Evolutionary conservation across 805 yeast species (phyloP).

Genomic region (Jamesozyma lodderae): DNA sequence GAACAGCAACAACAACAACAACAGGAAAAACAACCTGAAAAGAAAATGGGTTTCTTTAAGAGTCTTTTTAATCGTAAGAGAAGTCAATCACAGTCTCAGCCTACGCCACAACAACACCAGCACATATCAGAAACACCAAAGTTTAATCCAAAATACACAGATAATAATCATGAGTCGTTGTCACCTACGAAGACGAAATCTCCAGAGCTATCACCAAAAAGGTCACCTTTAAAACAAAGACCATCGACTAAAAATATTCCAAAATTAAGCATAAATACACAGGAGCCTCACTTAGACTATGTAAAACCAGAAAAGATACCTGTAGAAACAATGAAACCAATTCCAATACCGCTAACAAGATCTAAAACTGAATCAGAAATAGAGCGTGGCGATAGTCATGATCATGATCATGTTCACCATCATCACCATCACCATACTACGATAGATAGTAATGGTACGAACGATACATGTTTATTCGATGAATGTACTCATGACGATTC

Average conservation of each 20-base stretch:
- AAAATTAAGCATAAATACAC: too few species aligned
- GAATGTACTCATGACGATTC: background rate
- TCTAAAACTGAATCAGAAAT: conserved; percentile 16
- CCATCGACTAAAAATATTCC: too few species aligned
- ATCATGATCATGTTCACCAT: conserved; percentile 6
- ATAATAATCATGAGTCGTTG: too few species aligned
- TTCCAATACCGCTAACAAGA: conserved; percentile 6
- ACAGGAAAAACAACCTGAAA: conserved; percentile 12
- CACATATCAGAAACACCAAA: background rate
- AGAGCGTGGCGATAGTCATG: background rate
- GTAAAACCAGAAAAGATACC: too few species aligned
- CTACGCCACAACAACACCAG: background rate
- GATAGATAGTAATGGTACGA: background rate
- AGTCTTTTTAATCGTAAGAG: conserved; percentile 23
- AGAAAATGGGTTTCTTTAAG: conserved; percentile 31
- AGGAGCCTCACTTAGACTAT: too few species aligned
- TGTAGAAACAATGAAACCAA: too few species aligned
- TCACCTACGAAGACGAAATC: too few species aligned
- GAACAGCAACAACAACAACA: background rate
- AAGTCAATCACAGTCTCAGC: background rate
- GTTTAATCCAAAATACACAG: too few species aligned
- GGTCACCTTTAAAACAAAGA: too few species aligned
- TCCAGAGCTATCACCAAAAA: too few species aligned
- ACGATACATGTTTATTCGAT: background rate
- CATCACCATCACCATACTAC: conserved; percentile 10